Conservation (phyloP, 768 basidiomycete genomes). For the Pholiota conissans region DNA sequence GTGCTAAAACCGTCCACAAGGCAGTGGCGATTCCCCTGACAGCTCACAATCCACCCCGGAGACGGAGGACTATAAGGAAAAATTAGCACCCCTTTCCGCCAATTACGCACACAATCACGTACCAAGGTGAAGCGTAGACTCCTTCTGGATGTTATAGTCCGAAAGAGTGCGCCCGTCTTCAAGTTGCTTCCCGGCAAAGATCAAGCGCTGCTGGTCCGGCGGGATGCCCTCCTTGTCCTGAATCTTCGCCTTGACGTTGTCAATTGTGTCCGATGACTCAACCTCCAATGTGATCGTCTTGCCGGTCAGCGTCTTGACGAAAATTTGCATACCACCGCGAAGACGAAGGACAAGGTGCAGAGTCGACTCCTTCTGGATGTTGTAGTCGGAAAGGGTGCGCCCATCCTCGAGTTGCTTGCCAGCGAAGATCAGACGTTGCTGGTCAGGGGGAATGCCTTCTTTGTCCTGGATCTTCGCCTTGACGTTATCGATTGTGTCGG, state of each 20-base stretch:
- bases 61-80: conserved; percentile 36
- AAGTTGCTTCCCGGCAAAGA: conserved; percentile 86
- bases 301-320: conserved; percentile 47
- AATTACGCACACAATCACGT: conserved; percentile 14
- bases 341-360: too few relatives aligned
- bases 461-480: conserved; percentile 52
- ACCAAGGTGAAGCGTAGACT: conserved; percentile 59
- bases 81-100: conserved; percentile 10
- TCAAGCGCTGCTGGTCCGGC: too few relatives aligned
- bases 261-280: too few relatives aligned
- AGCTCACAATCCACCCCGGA: conserved; percentile 37
- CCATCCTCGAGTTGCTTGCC: conserved; percentile 33
- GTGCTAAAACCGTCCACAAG: too few relatives aligned
- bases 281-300: conserved; percentile 73
- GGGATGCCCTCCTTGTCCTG: too few relatives aligned
- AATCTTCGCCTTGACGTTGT: too few relatives aligned
- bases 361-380: conserved; percentile 46
- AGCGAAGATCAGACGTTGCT: conserved; percentile 32
- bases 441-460: conserved; percentile 31
- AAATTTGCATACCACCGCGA: conserved; percentile 45
- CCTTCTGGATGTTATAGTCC: too few relatives aligned
- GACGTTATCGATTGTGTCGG: conserved; percentile 30
- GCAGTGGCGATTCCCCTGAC: conserved; percentile 3
- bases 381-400: conserved; percentile 48
- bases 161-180: conserved; percentile 89